Base-by-base conservation (phyloP, 1,284 basidiomycete genomes). In the Irpex rosettiformis region DNA sequence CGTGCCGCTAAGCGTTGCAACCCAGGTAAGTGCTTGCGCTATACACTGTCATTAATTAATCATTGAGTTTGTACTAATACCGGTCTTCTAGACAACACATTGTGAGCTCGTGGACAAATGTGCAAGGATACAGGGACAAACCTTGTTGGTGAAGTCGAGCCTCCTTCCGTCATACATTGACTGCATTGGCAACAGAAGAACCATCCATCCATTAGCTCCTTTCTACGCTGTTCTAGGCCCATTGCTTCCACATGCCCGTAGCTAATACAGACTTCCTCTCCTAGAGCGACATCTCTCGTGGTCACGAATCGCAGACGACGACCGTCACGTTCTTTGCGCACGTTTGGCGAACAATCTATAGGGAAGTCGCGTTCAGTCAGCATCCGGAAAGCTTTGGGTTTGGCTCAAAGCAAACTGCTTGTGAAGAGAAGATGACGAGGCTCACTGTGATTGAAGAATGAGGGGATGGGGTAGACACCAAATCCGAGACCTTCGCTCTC, bases 401-500 rank as follows among this genome's bases (percentile, higher is more conserved):
- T 47, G n/a, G 18, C 13, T 47, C 43, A 7, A 47, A 56, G 16
- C 25, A 13, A 47, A 22, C 7, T 18, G 33, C 42, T 8, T 25
- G 55, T 27, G 33, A 30, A 16, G 43, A 25, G 54, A 74, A 54
- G 29, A 37, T 37, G n/a, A 47, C 29, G 28, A 4, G 40, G 67
- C 71, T 65, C 51, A 86, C 86, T 77, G 65, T 88, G 86, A 64
- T 88, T 88, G 67, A 88, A 88, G 69, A 82, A 86, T 10, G 84
- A 85, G 1, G 78, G 83, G 55, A 76, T 76, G 4, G 79, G 70
- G 69, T 84, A 87, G 61, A 85, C 75, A 3, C 77, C 83, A 77
- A 83, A 88, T 27, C 85, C 86, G 37, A 86, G 68, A 78, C 85
- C 85, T 69, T 87, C 85, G 61, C 77, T 82, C 63, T 82, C 80